Evolutionary conservation across 495 filamentous ascomycete species (phyloP).

Genomic region (Aspergillus sclerotiicarbonarius): DNA sequence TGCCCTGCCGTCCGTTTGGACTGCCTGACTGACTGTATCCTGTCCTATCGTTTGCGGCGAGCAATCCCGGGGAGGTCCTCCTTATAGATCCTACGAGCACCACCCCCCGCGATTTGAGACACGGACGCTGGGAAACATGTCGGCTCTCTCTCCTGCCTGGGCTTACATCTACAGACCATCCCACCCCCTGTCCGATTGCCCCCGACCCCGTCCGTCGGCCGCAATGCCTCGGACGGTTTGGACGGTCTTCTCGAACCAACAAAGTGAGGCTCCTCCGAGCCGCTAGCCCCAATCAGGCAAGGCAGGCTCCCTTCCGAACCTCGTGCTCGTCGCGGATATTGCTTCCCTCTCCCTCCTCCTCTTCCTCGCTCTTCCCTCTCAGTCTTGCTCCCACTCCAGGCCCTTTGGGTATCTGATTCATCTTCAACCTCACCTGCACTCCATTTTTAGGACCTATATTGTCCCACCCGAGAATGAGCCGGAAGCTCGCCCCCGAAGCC

Average conservation of each 20-base stretch:
- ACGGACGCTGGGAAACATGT: background rate
- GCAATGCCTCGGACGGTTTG: background rate
- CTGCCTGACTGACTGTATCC: background rate
- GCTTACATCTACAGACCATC: background rate
- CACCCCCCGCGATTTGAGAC: background rate
- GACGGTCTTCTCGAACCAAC: constrained; percentile 1
- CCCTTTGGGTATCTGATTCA: constrained; percentile 21
- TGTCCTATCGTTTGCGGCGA: constrained; percentile 14
- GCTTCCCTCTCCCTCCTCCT: constrained; percentile 13
- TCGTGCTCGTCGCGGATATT: constrained; percentile 25
- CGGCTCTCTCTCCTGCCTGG: background rate
- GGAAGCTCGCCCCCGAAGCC: constrained; percentile 93
- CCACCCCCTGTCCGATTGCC: background rate
- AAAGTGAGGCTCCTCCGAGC: constrained; percentile 22
- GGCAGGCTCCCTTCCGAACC: constrained; percentile 22
- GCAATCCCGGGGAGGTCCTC: background rate
- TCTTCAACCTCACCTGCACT: constrained; percentile 4
- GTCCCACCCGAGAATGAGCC: constrained; percentile 47
- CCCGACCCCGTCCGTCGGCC: background rate
- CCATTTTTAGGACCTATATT: constrained; percentile 13
- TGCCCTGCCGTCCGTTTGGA: constrained; percentile 5
- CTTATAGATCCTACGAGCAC: background rate
- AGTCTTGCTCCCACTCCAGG: constrained; percentile 10
- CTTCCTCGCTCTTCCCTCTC: constrained; percentile 12
- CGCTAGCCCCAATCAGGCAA: constrained; percentile 35